Conservation (phyloP, 208 protist genomes). For the Trypanosoma rangeli region DNA sequence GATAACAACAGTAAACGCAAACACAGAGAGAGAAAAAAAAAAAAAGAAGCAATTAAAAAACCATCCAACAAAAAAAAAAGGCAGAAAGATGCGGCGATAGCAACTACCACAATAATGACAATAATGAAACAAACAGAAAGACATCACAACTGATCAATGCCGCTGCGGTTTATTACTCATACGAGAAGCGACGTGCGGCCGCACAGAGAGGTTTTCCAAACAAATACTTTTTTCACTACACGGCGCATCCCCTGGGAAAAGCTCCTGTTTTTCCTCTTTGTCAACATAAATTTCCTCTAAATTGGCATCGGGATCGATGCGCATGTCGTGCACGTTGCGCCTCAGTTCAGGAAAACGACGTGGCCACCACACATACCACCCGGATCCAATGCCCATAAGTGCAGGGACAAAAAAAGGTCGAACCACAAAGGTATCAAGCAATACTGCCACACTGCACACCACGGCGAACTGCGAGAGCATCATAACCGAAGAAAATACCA, state of each 20-base stretch:
- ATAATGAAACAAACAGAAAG: conserved; percentile 6
- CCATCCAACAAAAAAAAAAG: neutral
- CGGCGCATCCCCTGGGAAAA: neutral
- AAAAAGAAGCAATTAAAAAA: neutral
- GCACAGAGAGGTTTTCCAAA: neutral
- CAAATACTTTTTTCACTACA: neutral
- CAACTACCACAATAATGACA: too few relatives aligned
- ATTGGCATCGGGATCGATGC: neutral
- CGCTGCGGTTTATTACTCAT: neutral
- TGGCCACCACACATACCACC: conserved; percentile 22
- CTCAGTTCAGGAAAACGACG: conserved; percentile 23
- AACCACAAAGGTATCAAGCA: conserved; percentile 44
- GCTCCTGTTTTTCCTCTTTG: neutral
- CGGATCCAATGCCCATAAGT: conserved; percentile 22
- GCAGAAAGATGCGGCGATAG: too few relatives aligned
- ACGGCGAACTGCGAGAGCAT: conserved; percentile 39
- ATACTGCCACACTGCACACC: conserved; percentile 20
- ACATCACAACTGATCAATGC: neutral
- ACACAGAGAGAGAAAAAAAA: neutral
- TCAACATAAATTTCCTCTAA: neutral
- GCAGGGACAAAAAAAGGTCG: conserved; percentile 34
- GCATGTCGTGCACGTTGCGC: conserved; percentile 22
- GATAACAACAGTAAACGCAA: too few relatives aligned
- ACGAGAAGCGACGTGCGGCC: neutral
- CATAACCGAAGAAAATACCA: conserved; percentile 32